Evolutionary conservation across 1,139 yeast genomes (phyloP), one percentile per base, ranked within the genome.

Genomic region (Scheffersomyces parashehatae): DNA sequence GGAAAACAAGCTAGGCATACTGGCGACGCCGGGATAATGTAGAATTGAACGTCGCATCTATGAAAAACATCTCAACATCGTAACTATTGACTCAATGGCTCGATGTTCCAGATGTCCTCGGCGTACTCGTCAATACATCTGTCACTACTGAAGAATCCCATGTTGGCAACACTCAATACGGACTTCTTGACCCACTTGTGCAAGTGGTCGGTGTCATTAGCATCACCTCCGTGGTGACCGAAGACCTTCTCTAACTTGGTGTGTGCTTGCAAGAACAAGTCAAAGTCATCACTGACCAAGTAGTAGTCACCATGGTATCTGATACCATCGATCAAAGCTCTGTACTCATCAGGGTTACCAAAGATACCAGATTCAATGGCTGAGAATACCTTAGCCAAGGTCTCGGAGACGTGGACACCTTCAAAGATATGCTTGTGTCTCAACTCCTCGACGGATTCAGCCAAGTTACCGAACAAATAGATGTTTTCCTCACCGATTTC

Each of bases 401-500:
- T 62, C 41, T 77, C 78, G 29, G 93, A 85, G 40, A 82, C 67
- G 4, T 72, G 64, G 24, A 76, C 77, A 6, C 78, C 78, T 43
- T 81, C 79, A 65, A 77, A 81, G 48, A 77, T 75, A 67, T 90
- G 96, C 48, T 79, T 75, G 60, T 84, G 86, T 66, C 97, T 82
- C 43, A 90, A 74, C 46, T 83, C 91, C 44, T 89, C 97, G 37
- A 90, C 97, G 34, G 87, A 82, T 65, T 90, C 97, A 29, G 96
- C 83, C 62, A 90, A 78, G 63, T 87, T 88, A 60, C 97, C 97
- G 63, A 90, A 90, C 62, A 90, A 73, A 74, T 89, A 90, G 64
- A 91, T 88, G 65, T 91, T 89, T 42, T 88, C 95, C 62, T 90
- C 96, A 40, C 97, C 96, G 55, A 88, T 82, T 68, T 91, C 97